phyloP scores from a whole-genome alignment of 805 yeast species.

The Scheffersomyces spartinae region DNA sequence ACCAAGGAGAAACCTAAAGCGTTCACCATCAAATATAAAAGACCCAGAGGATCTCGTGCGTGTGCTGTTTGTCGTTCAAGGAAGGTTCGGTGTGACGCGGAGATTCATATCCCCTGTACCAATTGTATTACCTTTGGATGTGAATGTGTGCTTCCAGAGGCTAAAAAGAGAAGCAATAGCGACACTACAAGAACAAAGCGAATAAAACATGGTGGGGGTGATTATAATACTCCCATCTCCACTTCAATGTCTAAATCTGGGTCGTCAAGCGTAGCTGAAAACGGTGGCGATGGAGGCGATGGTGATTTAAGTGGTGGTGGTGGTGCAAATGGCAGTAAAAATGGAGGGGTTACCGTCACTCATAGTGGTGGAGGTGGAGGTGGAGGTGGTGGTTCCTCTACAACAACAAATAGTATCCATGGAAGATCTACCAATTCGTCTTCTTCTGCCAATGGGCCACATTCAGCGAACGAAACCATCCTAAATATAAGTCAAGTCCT shows the following conservation, averaged over 20 bases:
- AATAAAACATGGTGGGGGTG: too few species aligned
- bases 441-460: too few species aligned
- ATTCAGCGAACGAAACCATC: constrained; percentile 21
- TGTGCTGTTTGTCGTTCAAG: constrained; percentile 70
- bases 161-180: constrained; percentile 35
- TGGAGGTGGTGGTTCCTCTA: too few species aligned
- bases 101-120: constrained; percentile 42
- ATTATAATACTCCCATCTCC: too few species aligned
- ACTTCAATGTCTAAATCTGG: too few species aligned
- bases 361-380: too few species aligned
- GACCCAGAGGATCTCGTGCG: constrained; percentile 59
- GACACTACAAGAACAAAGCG: constrained; percentile 9
- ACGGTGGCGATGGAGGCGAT: too few species aligned
- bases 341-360: too few species aligned
- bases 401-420: too few species aligned
- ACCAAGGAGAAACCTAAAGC: constrained; percentile 26
- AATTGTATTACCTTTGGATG: constrained; percentile 65
- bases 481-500: constrained; percentile 29
- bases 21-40: constrained; percentile 34
- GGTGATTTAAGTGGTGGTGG: background rate
- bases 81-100: constrained; percentile 74
- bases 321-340: too few species aligned
- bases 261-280: too few species aligned
- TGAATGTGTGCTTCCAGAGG: constrained; percentile 59
- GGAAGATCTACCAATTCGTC: too few species aligned